Base-by-base conservation (phyloP, 768 basidiomycete genomes). In the Tylopilus felleus region DNA sequence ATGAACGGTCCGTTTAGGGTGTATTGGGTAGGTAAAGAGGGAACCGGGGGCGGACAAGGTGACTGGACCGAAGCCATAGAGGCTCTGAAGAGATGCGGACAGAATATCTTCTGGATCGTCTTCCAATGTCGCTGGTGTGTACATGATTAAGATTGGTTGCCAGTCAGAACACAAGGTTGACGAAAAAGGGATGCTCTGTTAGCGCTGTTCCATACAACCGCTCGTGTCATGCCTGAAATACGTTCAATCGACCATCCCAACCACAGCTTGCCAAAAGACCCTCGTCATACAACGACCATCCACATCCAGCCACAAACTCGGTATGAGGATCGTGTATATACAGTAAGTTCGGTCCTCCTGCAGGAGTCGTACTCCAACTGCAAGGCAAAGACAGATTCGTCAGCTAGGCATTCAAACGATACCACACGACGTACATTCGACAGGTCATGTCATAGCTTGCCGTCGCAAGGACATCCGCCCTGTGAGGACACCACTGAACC, bases 371-470 rank as follows among this genome's bases (percentile, higher is more conserved):
- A 56, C 82, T 82, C 92, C 92, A 94, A 60, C 92, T 90, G 55
- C 9, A 55, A 35, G 49, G 52, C 22, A 38, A 49, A 42, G 25
- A 3, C 10, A 33, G 13, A n/a, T 12, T 23, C 16, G 43, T 60
- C 41, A 53, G 38, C 8, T 19, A 17, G 21, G 27, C 33, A 14
- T 41, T 17, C 43, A n/a, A 43, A 5, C 16, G 16, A 44, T 1
- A 50, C 19, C 44, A 47, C 12, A 14, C 13, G 28, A 80, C 86
- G 67, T 76, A 97, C 88, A 95, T 78, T 68, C 92, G 78, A 70
- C 88, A 93, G 1, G 93, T 93, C 96, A 98, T 98, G 66, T 98
- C 96, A 72, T 98, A 95, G 63, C 88, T 86, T 36, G 82, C 80
- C 31, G 79, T 81, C 17, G 87, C 86, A 22, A 91, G 74, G 14